These are phyloP conservation scores for Candida caryicola DNA, from an alignment of 805 yeast species.

Conservation along the genomic window DNA sequence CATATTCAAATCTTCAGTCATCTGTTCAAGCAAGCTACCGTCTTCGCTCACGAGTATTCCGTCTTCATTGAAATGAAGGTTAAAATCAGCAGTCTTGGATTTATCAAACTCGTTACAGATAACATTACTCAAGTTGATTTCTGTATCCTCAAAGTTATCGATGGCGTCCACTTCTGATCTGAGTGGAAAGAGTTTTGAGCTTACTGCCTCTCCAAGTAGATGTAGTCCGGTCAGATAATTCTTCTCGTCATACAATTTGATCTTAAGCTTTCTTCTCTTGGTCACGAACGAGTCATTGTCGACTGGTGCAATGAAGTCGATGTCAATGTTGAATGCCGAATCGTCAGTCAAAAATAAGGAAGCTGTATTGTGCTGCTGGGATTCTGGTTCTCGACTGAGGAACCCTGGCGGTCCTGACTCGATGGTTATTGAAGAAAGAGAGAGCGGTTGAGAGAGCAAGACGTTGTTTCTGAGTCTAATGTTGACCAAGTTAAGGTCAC, in stretches of 20 bases:
- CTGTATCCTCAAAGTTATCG: conserved; percentile 14
- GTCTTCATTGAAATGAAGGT: conserved; percentile 21
- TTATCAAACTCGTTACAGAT: conserved; percentile 6
- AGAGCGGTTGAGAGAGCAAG: neutral
- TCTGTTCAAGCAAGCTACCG: neutral
- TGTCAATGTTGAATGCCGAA: conserved; percentile 22
- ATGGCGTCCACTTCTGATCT: conserved; percentile 7
- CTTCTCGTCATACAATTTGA: conserved; percentile 12
- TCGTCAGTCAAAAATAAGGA: conserved; percentile 22
- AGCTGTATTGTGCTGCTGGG: neutral
- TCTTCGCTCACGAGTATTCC: conserved; percentile 11
- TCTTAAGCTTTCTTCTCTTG: conserved; percentile 17
- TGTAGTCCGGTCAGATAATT: conserved; percentile 9
- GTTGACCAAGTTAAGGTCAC: conserved; percentile 21
- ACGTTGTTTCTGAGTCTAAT: conserved; percentile 2
- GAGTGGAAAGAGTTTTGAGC: neutral
- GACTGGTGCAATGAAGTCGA: conserved; percentile 19
- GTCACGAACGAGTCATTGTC: conserved; percentile 4
- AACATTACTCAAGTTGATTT: conserved; percentile 4
- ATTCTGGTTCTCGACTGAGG: neutral
- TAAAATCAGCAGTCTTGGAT: conserved; percentile 10
- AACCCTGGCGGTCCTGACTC: neutral
- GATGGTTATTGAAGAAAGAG: neutral
- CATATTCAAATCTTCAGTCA: neutral
- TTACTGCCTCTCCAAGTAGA: neutral